phyloP scores from a whole-genome alignment of 2,329 filamentous ascomycete species.

The Plectosphaerella sp. region DNA sequence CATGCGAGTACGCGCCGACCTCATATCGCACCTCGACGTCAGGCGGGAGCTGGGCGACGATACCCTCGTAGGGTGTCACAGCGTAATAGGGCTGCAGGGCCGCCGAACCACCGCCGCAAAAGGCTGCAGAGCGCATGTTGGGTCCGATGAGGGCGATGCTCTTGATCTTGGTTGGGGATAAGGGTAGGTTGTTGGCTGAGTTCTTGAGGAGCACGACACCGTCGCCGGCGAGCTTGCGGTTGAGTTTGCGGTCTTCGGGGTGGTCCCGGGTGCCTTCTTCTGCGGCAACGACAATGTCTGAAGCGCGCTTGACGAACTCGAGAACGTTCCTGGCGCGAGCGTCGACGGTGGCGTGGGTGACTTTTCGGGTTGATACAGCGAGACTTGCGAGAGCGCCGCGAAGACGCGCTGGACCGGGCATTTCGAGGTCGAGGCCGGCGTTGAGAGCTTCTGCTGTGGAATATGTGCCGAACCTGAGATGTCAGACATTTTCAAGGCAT shows the following conservation, averaged over 20 bases:
- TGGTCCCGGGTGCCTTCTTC: slow-evolving; percentile 25
- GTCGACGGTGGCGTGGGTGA: slow-evolving; percentile 34
- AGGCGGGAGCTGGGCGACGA: slow-evolving; percentile 35
- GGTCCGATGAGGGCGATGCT: slow-evolving; percentile 14
- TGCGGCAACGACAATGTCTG: slow-evolving; percentile 37
- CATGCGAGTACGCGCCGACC: slow-evolving; percentile 51
- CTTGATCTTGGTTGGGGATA: slow-evolving; percentile 52
- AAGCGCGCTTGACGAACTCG: slow-evolving; percentile 52
- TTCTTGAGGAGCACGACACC: slow-evolving; percentile 73
- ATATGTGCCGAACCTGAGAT: slow-evolving; percentile 42
- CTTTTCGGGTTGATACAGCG: background rate
- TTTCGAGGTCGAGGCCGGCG: slow-evolving; percentile 53
- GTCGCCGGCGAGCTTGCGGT: slow-evolving; percentile 58
- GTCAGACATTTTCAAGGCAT: background rate
- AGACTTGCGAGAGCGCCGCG: background rate
- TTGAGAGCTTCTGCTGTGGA: slow-evolving; percentile 42
- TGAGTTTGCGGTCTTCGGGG: slow-evolving; percentile 51
- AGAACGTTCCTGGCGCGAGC: slow-evolving; percentile 52
- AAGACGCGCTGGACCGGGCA: slow-evolving; percentile 50
- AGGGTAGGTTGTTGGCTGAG: slow-evolving; percentile 56
- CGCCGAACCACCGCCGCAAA: slow-evolving; percentile 58
- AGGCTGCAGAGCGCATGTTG: slow-evolving; percentile 16
- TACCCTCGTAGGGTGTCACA: slow-evolving; percentile 67
- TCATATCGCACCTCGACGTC: slow-evolving; percentile 34
- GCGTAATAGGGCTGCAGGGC: slow-evolving; percentile 59